Percentiles rank a stretch among this genome's conserved stretches.
Conservation (phyloP, 345 rosid species). For the Abelmoschus esculentus region DNA sequence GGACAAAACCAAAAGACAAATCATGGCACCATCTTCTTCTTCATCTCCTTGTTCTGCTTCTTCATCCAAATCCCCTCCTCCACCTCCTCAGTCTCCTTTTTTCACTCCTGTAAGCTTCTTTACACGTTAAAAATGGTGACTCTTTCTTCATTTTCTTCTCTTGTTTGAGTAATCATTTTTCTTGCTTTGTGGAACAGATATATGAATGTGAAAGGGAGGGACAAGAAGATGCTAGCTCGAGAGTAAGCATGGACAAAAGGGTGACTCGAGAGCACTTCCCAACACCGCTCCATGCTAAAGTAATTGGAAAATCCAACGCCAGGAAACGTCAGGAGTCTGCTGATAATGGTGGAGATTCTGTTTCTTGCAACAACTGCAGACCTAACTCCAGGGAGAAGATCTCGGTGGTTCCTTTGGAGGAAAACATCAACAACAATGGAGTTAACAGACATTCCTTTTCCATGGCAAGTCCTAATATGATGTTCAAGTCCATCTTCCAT, state of each 20-base stretch:
- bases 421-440: constrained; percentile 55
- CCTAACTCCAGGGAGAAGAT: constrained; percentile 70
- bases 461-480: constrained; percentile 68
- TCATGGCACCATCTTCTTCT: constrained; percentile 62
- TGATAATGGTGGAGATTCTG: constrained; percentile 27
- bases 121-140: neutral
- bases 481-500: constrained; percentile 62
- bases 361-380: constrained; percentile 85
- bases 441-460: constrained; percentile 34
- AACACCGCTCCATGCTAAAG: constrained; percentile 58
- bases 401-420: constrained; percentile 71
- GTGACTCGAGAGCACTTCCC: constrained; percentile 34
- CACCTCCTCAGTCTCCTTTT: constrained; percentile 38
- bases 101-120: constrained; percentile 70
- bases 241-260: constrained; percentile 20
- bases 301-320: constrained; percentile 23
- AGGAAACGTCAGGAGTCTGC: constrained; percentile 36
- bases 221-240: constrained; percentile 37
- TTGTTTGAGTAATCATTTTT: neutral
- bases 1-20: constrained; percentile 5
- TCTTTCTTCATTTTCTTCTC: no score
- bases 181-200: constrained; percentile 43
- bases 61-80: constrained; percentile 43
- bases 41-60: constrained; percentile 55
- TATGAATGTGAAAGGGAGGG: constrained; percentile 60